Evolutionary conservation across 768 basidiomycete species (phyloP).

Genomic region (Pisolithus marmoratus): DNA sequence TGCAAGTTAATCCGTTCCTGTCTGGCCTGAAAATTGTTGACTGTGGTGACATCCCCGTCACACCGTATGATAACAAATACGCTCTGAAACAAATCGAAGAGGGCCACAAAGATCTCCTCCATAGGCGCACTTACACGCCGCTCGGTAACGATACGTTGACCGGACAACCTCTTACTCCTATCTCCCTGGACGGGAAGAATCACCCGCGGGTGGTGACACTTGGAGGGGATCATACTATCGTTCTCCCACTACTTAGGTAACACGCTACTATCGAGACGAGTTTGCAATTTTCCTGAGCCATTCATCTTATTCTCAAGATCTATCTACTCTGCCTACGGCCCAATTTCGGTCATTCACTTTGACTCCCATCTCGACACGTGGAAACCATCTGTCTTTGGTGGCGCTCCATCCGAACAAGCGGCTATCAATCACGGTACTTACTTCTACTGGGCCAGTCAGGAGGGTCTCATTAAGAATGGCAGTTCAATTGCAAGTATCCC

Average conservation of each 20-base stretch:
- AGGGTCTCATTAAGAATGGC: conserved; percentile 74
- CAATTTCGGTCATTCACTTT: conserved; percentile 81
- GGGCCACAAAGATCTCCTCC: conserved; percentile 66
- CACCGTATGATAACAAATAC: conserved; percentile 68
- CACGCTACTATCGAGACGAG: conserved; percentile 14
- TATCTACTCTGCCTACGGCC: conserved; percentile 70
- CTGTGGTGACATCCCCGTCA: conserved; percentile 75
- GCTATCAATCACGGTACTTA: conserved; percentile 86
- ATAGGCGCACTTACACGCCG: conserved; percentile 54
- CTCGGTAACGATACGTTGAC: conserved; percentile 59
- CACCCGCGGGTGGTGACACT: conserved; percentile 80
- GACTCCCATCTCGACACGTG: conserved; percentile 82
- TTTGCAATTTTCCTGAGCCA: not conserved
- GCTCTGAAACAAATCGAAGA: conserved; percentile 73
- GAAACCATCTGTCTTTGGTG: conserved; percentile 72
- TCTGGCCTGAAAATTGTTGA: conserved; percentile 66
- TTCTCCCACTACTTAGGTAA: conserved; percentile 44
- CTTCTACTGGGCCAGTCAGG: conserved; percentile 84
- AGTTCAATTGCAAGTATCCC: conserved; percentile 75
- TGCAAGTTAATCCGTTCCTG: conserved; percentile 66
- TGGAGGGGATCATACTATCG: conserved; percentile 87
- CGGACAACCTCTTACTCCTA: conserved; percentile 49
- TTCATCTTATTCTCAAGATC: conserved; percentile 39
- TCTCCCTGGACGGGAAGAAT: conserved; percentile 63
- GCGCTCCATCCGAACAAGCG: conserved; percentile 64